Evolutionary conservation across 768 basidiomycete species (phyloP).

Genomic region (Mycena metata): DNA sequence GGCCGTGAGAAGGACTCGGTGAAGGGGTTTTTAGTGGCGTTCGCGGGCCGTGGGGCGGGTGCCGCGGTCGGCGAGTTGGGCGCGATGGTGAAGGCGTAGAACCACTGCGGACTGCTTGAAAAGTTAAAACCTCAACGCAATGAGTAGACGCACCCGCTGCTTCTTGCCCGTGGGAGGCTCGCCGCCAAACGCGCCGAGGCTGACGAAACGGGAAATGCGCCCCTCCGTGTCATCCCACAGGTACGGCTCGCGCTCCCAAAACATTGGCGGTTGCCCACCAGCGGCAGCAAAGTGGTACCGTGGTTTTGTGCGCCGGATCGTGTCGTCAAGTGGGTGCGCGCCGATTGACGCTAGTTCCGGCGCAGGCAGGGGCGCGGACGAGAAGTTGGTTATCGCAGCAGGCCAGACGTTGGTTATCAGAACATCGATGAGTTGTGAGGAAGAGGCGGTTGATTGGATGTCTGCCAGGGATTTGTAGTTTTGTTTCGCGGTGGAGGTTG

Average conservation of each 20-base stretch:
- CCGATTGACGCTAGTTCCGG: constrained; percentile 60
- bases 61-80: constrained; percentile 60
- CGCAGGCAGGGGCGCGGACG: constrained; percentile 64
- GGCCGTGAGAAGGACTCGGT: constrained; percentile 52
- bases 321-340: constrained; percentile 73
- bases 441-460: constrained; percentile 71
- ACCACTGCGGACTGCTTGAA: constrained; percentile 73
- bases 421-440: constrained; percentile 82
- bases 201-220: constrained; percentile 84
- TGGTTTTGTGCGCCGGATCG: constrained; percentile 77
- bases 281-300: constrained; percentile 88
- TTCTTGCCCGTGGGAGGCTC: constrained; percentile 75
- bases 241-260: constrained; percentile 97
- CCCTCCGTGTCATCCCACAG: constrained; percentile 81
- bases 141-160: constrained; percentile 73
- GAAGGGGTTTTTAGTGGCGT: constrained; percentile 82
- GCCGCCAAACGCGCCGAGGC: constrained; percentile 89
- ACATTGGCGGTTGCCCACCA: constrained; percentile 75
- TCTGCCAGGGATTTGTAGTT: constrained; percentile 76
- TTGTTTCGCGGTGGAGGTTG: constrained; percentile 61
- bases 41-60: constrained; percentile 63
- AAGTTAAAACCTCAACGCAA: constrained; percentile 1
- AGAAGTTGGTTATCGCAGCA: constrained; percentile 70
- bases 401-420: constrained; percentile 88
- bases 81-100: constrained; percentile 93